Conservation (phyloP, 2,329 filamentous ascomycete genomes). For the Sporothrix variecibatus region DNA sequence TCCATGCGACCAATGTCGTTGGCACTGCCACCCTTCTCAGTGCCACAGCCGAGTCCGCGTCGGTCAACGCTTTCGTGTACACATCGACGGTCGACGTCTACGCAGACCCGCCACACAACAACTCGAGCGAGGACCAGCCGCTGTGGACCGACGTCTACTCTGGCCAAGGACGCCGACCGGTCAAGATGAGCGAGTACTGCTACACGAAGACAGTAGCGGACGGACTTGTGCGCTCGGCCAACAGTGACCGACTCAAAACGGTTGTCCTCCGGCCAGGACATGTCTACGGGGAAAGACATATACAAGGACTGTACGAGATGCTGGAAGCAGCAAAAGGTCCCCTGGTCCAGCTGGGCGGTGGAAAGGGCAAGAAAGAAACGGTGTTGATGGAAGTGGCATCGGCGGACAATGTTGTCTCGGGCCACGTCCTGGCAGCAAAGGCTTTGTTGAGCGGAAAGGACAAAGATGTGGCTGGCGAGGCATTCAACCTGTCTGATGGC, state of each 20-base stretch:
- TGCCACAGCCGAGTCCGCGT: constrained; percentile 29
- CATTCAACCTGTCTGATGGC: constrained; percentile 40
- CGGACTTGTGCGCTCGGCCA: constrained; percentile 36
- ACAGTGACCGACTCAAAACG: constrained; percentile 35
- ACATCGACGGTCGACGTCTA: constrained; percentile 39
- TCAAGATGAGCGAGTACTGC: constrained; percentile 33
- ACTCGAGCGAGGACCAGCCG: constrained; percentile 34
- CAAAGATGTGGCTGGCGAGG: constrained; percentile 38
- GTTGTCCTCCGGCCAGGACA: constrained; percentile 35
- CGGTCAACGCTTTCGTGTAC: constrained; percentile 38
- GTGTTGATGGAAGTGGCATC: constrained; percentile 36
- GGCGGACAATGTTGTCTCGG: constrained; percentile 34
- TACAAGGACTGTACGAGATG: constrained; percentile 35
- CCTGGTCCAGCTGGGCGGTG: constrained; percentile 32
- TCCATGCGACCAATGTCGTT: constrained; percentile 36
- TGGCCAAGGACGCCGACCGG: background rate
- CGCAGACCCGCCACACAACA: constrained; percentile 32
- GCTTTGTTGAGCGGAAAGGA: constrained; percentile 31
- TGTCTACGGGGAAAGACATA: constrained; percentile 40
- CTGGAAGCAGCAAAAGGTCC: constrained; percentile 31
- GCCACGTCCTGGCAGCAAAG: constrained; percentile 37
- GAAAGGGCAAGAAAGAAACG: constrained; percentile 29
- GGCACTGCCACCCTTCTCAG: constrained; percentile 38
- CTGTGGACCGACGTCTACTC: constrained; percentile 30
- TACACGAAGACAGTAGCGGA: constrained; percentile 41